Conservation (phyloP, 2,329 filamentous ascomycete genomes). For the Phialophora tarda region DNA sequence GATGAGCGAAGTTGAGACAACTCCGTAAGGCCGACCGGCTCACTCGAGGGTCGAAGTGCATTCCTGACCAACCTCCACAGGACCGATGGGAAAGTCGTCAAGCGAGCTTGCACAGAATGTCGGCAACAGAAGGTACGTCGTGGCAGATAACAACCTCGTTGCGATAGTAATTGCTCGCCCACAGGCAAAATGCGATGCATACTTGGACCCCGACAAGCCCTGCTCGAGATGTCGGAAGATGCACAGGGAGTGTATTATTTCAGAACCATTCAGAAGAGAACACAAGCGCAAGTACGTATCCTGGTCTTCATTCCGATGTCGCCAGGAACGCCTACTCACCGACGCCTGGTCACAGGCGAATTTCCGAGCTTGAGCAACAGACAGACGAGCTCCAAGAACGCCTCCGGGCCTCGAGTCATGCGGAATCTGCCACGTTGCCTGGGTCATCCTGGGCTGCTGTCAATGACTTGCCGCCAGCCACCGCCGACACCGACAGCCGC, state of each 20-base stretch:
- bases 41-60: not conserved
- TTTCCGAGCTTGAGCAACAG: conserved; percentile 49
- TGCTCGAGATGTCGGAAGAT: conserved; percentile 50
- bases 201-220: conserved; percentile 44
- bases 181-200: conserved; percentile 48
- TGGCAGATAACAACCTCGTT: not conserved
- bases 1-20: conserved; percentile 26
- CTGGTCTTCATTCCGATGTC: conserved; percentile 38
- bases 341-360: conserved; percentile 39
- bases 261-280: conserved; percentile 51
- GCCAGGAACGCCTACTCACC: not conserved
- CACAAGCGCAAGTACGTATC: conserved; percentile 46
- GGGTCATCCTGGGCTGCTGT: conserved; percentile 39
- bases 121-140: conserved; percentile 48
- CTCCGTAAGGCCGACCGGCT: conserved; percentile 21
- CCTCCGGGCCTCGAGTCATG: conserved; percentile 42
- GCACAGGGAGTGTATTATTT: conserved; percentile 47
- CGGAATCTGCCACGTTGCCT: conserved; percentile 39
- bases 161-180: conserved; percentile 2
- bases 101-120: conserved; percentile 53
- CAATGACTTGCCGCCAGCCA: conserved; percentile 38
- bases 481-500: conserved; percentile 44
- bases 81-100: conserved; percentile 39
- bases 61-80: conserved; percentile 15
- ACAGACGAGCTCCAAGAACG: conserved; percentile 47